Conservation (phyloP, 306 rosid genomes). For the Dryas drummondii region DNA sequence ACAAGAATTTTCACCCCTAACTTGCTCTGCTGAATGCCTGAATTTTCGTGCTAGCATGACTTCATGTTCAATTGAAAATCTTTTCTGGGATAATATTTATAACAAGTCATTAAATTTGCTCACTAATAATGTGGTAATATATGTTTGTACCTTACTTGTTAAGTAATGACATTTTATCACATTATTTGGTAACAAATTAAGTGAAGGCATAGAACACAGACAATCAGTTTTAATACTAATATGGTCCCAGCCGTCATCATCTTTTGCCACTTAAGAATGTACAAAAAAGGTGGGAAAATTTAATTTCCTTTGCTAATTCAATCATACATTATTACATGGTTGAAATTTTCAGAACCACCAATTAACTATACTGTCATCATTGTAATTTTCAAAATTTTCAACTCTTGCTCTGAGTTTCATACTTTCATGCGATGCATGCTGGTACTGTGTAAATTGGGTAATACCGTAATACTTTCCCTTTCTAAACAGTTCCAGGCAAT, state of each 20-base stretch:
- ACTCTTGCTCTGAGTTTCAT: background rate
- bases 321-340: constrained; percentile 14
- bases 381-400: background rate
- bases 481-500: background rate
- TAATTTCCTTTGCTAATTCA: background rate
- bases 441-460: background rate
- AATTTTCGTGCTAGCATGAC: background rate
- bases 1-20: too few species aligned
- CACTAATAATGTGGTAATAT: too few species aligned
- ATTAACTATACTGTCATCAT: background rate
- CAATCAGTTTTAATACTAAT: background rate
- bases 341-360: constrained; percentile 4
- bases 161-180: background rate
- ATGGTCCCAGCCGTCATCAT: background rate
- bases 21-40: background rate
- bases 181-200: too few species aligned
- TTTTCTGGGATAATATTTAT: background rate
- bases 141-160: too few species aligned
- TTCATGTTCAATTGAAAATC: background rate
- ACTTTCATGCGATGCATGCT: too few species aligned
- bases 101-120: too few species aligned
- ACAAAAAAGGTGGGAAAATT: background rate
- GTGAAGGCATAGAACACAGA: too few species aligned
- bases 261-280: background rate
- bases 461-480: background rate